phyloP scores from a whole-genome alignment of 2,329 filamentous ascomycete genomes.

The Xylariaceae sp. region DNA sequence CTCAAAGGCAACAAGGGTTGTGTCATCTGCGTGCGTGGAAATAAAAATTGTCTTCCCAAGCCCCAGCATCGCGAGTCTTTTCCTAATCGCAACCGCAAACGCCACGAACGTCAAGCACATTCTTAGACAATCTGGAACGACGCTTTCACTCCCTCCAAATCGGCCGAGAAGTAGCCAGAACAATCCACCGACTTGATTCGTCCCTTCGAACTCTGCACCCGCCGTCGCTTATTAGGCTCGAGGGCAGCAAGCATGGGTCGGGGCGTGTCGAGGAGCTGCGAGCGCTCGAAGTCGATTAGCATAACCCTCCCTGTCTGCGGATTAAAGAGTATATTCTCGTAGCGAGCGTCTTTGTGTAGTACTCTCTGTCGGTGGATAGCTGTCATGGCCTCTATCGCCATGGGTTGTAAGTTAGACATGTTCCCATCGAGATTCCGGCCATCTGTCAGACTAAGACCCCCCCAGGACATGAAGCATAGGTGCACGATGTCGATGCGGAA shows the following conservation, averaged over 20 bases:
- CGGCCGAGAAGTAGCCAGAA: constrained; percentile 4
- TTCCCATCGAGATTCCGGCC: background rate
- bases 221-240: constrained; percentile 21
- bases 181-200: constrained; percentile 1
- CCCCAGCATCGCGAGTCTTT: too few relatives aligned
- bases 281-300: constrained; percentile 33
- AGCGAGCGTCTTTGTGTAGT: constrained; percentile 24
- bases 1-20: too few relatives aligned
- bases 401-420: constrained; percentile 1
- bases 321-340: constrained; percentile 28
- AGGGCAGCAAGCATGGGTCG: constrained; percentile 16
- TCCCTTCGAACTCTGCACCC: constrained; percentile 2
- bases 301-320: constrained; percentile 23
- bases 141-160: constrained; percentile 5
- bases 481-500: constrained; percentile 30
- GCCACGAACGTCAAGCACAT: too few relatives aligned
- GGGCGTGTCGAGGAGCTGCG: constrained; percentile 16
- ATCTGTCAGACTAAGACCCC: constrained; percentile 19
- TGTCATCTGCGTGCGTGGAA: too few relatives aligned
- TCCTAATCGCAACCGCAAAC: too few relatives aligned
- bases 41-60: too few relatives aligned
- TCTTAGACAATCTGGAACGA: constrained; percentile 6
- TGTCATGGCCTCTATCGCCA: constrained; percentile 10
- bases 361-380: constrained; percentile 27
- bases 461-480: constrained; percentile 34